Percentiles rank a stretch among this genome's conserved stretches.
phyloP scores from a whole-genome alignment of 345 rosid species.

The Eucalyptus virginea region DNA sequence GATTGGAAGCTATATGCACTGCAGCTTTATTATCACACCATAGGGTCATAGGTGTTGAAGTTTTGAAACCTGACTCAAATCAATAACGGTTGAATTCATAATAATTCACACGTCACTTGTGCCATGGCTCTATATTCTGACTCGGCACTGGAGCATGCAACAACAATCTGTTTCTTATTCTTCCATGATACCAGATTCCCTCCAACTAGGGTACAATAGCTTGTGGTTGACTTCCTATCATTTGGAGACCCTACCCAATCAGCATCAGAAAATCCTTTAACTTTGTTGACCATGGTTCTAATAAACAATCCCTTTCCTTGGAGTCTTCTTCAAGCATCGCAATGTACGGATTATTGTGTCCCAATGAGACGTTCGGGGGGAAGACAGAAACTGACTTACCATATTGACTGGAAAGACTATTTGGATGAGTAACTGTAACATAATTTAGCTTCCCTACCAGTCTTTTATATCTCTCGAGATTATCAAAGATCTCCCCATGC shows the following conservation, averaged over 20 bases:
- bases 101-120: not conserved
- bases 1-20: not conserved
- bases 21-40: no score
- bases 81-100: not conserved
- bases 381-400: not conserved
- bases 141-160: not conserved
- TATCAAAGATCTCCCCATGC: not conserved
- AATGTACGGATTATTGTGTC: not conserved
- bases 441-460: not conserved
- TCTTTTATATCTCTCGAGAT: not conserved
- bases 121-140: not conserved
- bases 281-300: not conserved
- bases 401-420: not conserved
- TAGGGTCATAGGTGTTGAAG: no score
- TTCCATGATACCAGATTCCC: not conserved
- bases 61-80: not conserved
- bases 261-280: not conserved
- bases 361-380: fast-evolving
- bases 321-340: not conserved
- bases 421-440: not conserved
- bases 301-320: not conserved
- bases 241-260: not conserved
- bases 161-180: not conserved
- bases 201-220: not conserved
- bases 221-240: not conserved